Conservation (phyloP, 139 green algal genomes). For the Ulvella scutata region DNA sequence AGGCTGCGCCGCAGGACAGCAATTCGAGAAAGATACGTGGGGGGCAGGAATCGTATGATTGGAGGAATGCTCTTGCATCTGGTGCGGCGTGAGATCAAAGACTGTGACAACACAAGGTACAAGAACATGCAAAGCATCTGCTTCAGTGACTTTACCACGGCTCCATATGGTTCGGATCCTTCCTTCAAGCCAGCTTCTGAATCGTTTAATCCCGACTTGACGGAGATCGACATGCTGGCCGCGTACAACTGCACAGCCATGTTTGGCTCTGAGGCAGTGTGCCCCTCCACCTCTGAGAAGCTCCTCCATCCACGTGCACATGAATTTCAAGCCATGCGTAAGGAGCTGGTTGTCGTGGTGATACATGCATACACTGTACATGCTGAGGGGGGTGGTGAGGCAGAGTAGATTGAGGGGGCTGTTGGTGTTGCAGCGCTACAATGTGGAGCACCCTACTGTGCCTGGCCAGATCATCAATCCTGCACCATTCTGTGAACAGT, state of each 20-base stretch:
- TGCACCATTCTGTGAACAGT: conserved; percentile 54
- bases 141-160: background rate
- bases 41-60: conserved; percentile 45
- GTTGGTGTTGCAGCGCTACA: background rate
- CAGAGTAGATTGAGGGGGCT: no score
- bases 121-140: conserved; percentile 46
- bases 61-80: conserved; percentile 53
- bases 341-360: no score
- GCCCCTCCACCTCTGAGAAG: background rate
- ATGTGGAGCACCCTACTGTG: background rate
- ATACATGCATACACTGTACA: no score
- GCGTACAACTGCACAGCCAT: background rate
- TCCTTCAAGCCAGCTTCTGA: conserved; percentile 55
- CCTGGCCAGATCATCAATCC: conserved; percentile 18
- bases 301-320: no score
- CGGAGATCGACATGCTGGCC: conserved; percentile 20
- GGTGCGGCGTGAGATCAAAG: conserved; percentile 26
- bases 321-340: no score
- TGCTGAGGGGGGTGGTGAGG: no score
- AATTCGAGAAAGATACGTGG: background rate
- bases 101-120: conserved; percentile 47
- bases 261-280: background rate
- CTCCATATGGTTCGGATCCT: conserved; percentile 50
- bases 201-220: conserved; percentile 45
- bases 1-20: background rate